Evolutionary conservation across 2,329 filamentous ascomycete species (phyloP).

Genomic region (Davidsoniella neocaledoniae): DNA sequence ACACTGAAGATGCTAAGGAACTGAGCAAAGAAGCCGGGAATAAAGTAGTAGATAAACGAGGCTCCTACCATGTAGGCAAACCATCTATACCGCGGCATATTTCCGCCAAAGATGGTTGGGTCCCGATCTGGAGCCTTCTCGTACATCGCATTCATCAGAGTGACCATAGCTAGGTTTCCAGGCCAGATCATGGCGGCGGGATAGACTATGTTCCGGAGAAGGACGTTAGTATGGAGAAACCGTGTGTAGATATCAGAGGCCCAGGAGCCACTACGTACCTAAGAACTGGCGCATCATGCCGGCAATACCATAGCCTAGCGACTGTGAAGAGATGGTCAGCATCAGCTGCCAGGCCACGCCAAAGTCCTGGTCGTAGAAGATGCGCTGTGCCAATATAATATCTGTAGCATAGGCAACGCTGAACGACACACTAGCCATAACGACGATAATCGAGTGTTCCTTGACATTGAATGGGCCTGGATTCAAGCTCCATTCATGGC

Average conservation of each 20-base stretch:
- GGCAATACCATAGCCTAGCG: constrained; percentile 51
- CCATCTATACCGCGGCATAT: constrained; percentile 47
- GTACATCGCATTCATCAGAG: constrained; percentile 58
- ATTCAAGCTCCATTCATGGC: constrained; percentile 40
- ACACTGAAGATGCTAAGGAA: constrained; percentile 56
- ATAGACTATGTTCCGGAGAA: constrained; percentile 27
- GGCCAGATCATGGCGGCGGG: constrained; percentile 64
- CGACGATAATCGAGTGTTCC: constrained; percentile 50
- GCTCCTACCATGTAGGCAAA: constrained; percentile 40
- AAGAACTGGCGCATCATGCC: constrained; percentile 50
- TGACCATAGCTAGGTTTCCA: constrained; percentile 45
- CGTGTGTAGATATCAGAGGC: neutral
- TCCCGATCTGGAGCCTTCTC: constrained; percentile 36
- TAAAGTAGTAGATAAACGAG: constrained; percentile 50
- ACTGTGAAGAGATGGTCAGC: constrained; percentile 51
- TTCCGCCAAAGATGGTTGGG: constrained; percentile 41
- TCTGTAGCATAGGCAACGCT: constrained; percentile 57
- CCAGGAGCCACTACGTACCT: constrained; percentile 21
- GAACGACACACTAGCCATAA: constrained; percentile 57
- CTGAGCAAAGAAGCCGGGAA: constrained; percentile 51
- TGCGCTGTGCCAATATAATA: constrained; percentile 51
- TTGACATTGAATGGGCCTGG: constrained; percentile 55
- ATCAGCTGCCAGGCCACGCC: constrained; percentile 50
- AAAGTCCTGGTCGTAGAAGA: constrained; percentile 57
- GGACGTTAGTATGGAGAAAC: neutral